Evolutionary conservation across 2,329 filamentous ascomycete species (phyloP).

Genomic region (Myriosclerotinia duriaeana): DNA sequence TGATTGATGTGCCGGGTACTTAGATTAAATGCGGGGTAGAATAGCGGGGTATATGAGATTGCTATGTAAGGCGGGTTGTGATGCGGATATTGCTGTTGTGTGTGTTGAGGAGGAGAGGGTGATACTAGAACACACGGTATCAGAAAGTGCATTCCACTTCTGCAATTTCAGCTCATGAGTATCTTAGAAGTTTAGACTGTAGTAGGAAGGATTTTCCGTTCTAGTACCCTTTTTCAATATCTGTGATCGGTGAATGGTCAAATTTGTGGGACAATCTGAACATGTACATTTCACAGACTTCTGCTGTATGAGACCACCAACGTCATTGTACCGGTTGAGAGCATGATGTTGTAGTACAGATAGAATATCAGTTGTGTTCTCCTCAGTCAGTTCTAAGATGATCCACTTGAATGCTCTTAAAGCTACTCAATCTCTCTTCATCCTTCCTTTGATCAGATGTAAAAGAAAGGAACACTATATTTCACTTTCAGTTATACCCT

Average conservation of each 20-base stretch:
- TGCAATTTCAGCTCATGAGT: not conserved
- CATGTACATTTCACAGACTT: not conserved
- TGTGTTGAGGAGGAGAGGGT: too few relatives aligned
- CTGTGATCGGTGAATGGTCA: slow-evolving; percentile 1
- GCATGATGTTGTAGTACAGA: not conserved
- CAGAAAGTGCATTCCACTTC: not conserved
- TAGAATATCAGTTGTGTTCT: not conserved
- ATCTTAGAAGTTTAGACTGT: not conserved
- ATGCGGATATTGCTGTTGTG: too few relatives aligned
- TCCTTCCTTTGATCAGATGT: not conserved
- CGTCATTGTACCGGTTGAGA: not conserved
- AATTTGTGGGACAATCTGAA: not conserved
- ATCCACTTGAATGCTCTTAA: not conserved
- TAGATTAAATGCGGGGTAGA: too few relatives aligned
- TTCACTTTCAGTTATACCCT: not conserved
- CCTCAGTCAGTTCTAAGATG: not conserved
- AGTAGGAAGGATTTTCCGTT: not conserved
- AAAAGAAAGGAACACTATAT: not conserved
- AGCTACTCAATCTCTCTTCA: not conserved
- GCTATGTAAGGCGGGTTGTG: too few relatives aligned
- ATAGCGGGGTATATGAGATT: too few relatives aligned
- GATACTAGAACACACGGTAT: not conserved
- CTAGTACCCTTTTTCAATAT: not conserved
- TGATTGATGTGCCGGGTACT: too few relatives aligned
- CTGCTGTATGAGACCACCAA: not conserved